A percentile compares a stretch with the other conserved stretches of the same genome.
These are phyloP conservation scores for Syncephalis plumigaleata DNA, from an alignment of 371 early-diverging fungal species.

Conservation along the genomic window DNA sequence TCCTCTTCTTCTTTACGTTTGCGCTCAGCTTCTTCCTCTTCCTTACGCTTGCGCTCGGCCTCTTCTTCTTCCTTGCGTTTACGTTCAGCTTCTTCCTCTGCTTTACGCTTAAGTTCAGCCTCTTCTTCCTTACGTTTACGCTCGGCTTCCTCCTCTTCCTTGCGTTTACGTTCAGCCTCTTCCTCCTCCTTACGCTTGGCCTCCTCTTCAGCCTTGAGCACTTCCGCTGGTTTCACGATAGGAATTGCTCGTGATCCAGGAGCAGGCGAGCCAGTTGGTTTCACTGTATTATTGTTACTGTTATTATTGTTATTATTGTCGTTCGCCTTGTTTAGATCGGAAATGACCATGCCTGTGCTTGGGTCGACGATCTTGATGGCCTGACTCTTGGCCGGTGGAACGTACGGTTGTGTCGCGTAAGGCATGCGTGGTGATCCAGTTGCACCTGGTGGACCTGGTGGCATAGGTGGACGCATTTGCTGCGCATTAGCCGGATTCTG, in stretches of 20 bases:
- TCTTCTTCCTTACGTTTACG: neutral
- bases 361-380: constrained; percentile 6
- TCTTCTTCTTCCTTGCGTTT: neutral
- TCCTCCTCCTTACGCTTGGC: neutral
- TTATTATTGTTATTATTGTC: neutral
- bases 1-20: neutral
- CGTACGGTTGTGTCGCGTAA: constrained; percentile 1
- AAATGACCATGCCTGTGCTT: neutral
- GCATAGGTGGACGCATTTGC: too few relatives aligned
- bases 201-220: neutral
- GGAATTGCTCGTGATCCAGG: constrained; percentile 1
- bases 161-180: neutral
- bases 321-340: neutral
- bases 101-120: neutral
- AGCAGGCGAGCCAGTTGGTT: neutral
- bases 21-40: too few relatives aligned
- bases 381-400: constrained; percentile 1
- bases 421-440: neutral
- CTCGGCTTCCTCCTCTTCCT: neutral
- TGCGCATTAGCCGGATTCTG: too few relatives aligned
- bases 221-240: constrained; percentile 3
- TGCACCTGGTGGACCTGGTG: neutral
- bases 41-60: neutral
- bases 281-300: neutral
- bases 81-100: too few relatives aligned